Conservation (phyloP, 2,329 filamentous ascomycete genomes). For the Aspergillus cejpii region DNA sequence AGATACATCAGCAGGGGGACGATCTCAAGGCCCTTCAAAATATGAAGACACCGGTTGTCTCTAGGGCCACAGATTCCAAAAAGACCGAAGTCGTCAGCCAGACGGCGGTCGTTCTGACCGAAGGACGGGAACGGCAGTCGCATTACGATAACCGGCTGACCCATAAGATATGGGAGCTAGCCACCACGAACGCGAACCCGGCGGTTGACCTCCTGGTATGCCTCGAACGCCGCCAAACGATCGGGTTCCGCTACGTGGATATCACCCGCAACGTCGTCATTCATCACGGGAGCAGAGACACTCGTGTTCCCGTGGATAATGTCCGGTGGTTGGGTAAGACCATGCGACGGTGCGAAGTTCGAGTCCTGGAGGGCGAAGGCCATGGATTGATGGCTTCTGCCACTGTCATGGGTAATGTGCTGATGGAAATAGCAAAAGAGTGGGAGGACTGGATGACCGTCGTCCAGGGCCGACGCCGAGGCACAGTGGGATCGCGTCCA, state of each 20-base stretch:
- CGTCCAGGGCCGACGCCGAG: conserved; percentile 40
- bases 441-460: conserved; percentile 80
- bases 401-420: conserved; percentile 82
- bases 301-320: conserved; percentile 88
- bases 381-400: conserved; percentile 96
- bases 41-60: conserved; percentile 14
- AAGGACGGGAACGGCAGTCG: conserved; percentile 34
- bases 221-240: conserved; percentile 79
- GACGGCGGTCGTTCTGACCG: conserved; percentile 16
- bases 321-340: conserved; percentile 89
- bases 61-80: conserved; percentile 13
- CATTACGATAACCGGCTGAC: conserved; percentile 79
- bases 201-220: conserved; percentile 90
- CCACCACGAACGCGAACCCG: conserved; percentile 85
- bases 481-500: conserved; percentile 24
- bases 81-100: conserved; percentile 6
- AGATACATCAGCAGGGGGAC: conserved; percentile 16
- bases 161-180: conserved; percentile 87
- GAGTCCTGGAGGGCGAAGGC: conserved; percentile 82
- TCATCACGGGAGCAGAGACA: conserved; percentile 86
- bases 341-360: conserved; percentile 88
- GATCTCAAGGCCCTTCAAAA: conserved; percentile 15
- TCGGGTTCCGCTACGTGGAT: conserved; percentile 95
- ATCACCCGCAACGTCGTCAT: conserved; percentile 88
- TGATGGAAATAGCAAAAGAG: conserved; percentile 89